These are phyloP conservation scores for Malassezia yamatoensis DNA, from an alignment of 1,284 basidiomycete species.

Conservation along the genomic window DNA sequence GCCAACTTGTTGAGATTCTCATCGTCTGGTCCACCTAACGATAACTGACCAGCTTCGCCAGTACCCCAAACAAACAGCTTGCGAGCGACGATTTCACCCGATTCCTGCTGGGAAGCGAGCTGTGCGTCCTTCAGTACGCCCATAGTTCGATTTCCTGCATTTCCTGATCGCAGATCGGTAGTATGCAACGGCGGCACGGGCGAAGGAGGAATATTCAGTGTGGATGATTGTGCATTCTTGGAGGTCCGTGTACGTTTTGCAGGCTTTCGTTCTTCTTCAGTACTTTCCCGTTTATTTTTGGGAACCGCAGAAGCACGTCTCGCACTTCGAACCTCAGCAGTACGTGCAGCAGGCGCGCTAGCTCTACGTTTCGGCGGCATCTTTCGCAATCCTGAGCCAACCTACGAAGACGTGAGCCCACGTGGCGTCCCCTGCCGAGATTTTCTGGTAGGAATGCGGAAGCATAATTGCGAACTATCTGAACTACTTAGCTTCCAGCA, in stretches of 20 bases:
- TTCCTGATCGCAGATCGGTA: neutral
- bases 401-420: neutral
- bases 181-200: constrained; percentile 8
- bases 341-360: neutral
- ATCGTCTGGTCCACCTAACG: constrained; percentile 37
- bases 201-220: constrained; percentile 11
- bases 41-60: constrained; percentile 44
- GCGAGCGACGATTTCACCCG: constrained; percentile 26
- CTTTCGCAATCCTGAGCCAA: neutral
- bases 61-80: constrained; percentile 46
- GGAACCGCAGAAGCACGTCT: neutral
- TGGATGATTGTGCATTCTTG: neutral
- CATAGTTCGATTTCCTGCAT: constrained; percentile 7
- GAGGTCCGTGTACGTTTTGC: constrained; percentile 6
- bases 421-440: neutral
- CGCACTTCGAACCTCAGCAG: neutral
- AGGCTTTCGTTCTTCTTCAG: constrained; percentile 19
- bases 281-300: constrained; percentile 23
- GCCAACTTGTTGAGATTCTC: constrained; percentile 44
- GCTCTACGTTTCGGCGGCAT: constrained; percentile 17
- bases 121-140: neutral
- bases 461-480: neutral
- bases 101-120: constrained; percentile 6
- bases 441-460: too few species aligned
- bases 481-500: constrained; percentile 51